Conservation (phyloP, 257 asterid genomes). For the Anisodus tanguticus region DNA sequence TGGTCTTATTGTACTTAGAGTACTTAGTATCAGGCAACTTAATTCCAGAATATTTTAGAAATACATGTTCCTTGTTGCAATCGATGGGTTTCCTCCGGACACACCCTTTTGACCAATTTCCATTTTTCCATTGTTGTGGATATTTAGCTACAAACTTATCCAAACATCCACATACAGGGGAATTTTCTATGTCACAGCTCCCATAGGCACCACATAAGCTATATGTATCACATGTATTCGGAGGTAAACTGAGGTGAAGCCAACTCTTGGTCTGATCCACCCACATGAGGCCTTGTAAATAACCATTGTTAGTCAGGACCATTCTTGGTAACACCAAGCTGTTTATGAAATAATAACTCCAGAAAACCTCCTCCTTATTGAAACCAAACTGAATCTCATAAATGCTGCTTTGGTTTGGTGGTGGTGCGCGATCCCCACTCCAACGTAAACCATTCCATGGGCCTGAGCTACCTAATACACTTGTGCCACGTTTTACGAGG, state of each 20-base stretch:
- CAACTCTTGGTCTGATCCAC: constrained; percentile 35
- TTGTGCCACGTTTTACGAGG: constrained; percentile 17
- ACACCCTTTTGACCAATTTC: constrained; percentile 43
- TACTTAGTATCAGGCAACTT: constrained; percentile 16
- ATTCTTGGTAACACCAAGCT: constrained; percentile 38
- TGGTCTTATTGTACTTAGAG: constrained; percentile 17
- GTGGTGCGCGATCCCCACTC: constrained; percentile 39
- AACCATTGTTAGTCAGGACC: constrained; percentile 27
- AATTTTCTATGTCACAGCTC: constrained; percentile 33
- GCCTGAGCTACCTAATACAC: constrained; percentile 37
- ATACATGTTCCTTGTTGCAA: constrained; percentile 10
- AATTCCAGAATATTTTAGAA: neutral
- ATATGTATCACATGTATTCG: constrained; percentile 41
- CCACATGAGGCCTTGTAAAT: constrained; percentile 33
- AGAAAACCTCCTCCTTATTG: constrained; percentile 27
- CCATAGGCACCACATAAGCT: constrained; percentile 41
- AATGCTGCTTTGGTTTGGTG: constrained; percentile 23
- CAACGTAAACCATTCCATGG: constrained; percentile 60
- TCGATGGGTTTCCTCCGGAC: constrained; percentile 27
- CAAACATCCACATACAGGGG: constrained; percentile 43
- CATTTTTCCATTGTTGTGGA: constrained; percentile 24
- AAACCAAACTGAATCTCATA: neutral
- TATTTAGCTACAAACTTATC: constrained; percentile 31
- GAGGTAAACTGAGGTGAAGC: constrained; percentile 34
- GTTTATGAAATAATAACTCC: constrained; percentile 3